Percentiles rank a stretch among this genome's conserved stretches.
These are phyloP conservation scores for Ganoderma meredithae DNA, from an alignment of 1,284 basidiomycete species.

Conservation along the genomic window DNA sequence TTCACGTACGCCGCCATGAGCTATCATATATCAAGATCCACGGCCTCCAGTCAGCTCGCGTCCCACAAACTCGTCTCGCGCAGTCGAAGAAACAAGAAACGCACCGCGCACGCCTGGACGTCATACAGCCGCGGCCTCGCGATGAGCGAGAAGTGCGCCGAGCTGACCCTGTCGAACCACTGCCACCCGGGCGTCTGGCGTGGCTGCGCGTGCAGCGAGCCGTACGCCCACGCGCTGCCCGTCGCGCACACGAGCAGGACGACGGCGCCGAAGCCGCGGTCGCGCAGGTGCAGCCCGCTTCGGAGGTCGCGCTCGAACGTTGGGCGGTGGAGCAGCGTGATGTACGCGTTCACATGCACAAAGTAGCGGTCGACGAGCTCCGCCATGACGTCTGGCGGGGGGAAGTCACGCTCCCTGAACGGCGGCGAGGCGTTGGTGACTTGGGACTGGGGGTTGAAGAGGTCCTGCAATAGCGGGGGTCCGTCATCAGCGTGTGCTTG, in stretches of 20 bases:
- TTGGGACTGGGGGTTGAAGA: background rate
- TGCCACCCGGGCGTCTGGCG: constrained; percentile 70
- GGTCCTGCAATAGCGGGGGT: background rate
- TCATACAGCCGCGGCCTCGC: constrained; percentile 69
- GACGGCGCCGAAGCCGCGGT: constrained; percentile 70
- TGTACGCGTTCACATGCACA: constrained; percentile 59
- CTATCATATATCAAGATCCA: constrained; percentile 11
- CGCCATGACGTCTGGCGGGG: constrained; percentile 65
- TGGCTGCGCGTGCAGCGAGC: constrained; percentile 46
- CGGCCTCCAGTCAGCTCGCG: too few relatives aligned
- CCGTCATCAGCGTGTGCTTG: background rate
- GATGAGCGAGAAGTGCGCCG: constrained; percentile 62
- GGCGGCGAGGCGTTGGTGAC: background rate
- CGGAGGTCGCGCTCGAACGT: constrained; percentile 69
- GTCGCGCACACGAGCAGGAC: constrained; percentile 80
- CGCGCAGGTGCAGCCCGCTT: constrained; percentile 63
- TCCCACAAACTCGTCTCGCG: background rate
- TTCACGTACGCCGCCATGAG: constrained; percentile 43
- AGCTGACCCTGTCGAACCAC: constrained; percentile 69
- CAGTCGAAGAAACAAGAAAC: background rate
- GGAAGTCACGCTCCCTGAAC: constrained; percentile 35
- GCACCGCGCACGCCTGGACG: constrained; percentile 60
- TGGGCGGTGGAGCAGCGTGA: constrained; percentile 81
- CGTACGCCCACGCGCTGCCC: constrained; percentile 48
- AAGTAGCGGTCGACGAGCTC: constrained; percentile 78